phyloP scores from a whole-genome alignment of 148 eudicot species.

The Drosera capensis region DNA sequence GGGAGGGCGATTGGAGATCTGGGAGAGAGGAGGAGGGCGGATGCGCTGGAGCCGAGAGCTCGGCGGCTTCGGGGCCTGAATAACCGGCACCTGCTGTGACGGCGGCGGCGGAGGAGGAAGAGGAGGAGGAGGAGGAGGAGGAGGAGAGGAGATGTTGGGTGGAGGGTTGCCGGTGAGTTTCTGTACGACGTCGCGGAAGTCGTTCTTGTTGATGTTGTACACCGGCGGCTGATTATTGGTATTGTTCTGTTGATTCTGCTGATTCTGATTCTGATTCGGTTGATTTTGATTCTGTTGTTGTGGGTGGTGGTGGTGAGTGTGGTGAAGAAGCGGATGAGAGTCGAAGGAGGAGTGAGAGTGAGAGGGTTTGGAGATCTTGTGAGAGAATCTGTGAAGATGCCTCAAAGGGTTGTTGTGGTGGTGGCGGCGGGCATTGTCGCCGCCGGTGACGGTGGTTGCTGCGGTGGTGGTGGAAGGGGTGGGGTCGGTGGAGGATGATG shows the following conservation, averaged over 20 bases:
- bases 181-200: slow-evolving; percentile 87
- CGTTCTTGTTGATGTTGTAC: slow-evolving; percentile 71
- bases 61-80: slow-evolving; percentile 29
- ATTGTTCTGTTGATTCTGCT: slow-evolving; percentile 5
- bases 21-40: slow-evolving; percentile 82
- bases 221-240: slow-evolving; percentile 71
- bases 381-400: slow-evolving; percentile 53
- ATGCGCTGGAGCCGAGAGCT: slow-evolving; percentile 77
- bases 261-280: slow-evolving; percentile 1
- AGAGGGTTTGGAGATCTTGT: slow-evolving; percentile 65
- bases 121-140: no score
- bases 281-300: slow-evolving; percentile 7
- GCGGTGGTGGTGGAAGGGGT: no score
- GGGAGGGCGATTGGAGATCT: slow-evolving; percentile 34
- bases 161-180: slow-evolving; percentile 83
- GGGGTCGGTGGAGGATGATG: no score
- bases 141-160: slow-evolving; percentile 26
- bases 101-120: no score
- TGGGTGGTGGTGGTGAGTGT: slow-evolving; percentile 6
- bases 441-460: no score
- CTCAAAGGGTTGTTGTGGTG: no score
- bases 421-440: no score
- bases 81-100: no score
- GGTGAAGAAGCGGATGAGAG: no score
- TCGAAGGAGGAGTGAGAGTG: not conserved